phyloP scores from a whole-genome alignment of 441 rosid species.

The Corymbia calophylla region DNA sequence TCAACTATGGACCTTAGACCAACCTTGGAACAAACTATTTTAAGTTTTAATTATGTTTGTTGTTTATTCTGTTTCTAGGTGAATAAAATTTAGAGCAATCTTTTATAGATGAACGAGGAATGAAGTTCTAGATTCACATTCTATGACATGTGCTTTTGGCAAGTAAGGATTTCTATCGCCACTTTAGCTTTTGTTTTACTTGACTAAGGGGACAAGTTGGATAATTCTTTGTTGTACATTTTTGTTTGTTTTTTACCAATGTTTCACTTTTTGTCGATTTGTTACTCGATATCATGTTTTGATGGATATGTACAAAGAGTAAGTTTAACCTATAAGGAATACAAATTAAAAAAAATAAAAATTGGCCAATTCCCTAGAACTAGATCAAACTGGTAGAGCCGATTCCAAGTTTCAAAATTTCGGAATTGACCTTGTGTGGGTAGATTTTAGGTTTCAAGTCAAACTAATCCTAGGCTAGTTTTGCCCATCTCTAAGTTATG shows the following conservation, averaged over 20 bases:
- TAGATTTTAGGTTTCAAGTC: not conserved
- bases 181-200: not conserved
- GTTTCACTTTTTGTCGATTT: not conserved
- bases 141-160: not conserved
- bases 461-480: not conserved
- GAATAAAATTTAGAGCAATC: not conserved
- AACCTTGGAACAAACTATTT: not conserved
- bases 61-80: not conserved
- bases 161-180: not conserved
- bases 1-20: not conserved
- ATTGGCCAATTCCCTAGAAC: not conserved
- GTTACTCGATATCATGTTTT: not conserved
- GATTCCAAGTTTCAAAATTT: not conserved
- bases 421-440: rapidly evolving
- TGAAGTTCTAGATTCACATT: not conserved
- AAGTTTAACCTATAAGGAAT: not conserved
- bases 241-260: not conserved
- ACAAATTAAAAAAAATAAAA: not conserved
- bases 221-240: not conserved
- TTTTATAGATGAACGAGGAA: not conserved
- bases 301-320: not conserved
- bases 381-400: not conserved
- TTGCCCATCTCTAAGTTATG: not conserved
- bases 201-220: not conserved
- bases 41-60: not conserved